A percentile compares a stretch with the other conserved stretches of the same genome.
These are phyloP conservation scores for Solanum hybrid DNA, from an alignment of 305 asterid species.

Conservation along the genomic window DNA sequence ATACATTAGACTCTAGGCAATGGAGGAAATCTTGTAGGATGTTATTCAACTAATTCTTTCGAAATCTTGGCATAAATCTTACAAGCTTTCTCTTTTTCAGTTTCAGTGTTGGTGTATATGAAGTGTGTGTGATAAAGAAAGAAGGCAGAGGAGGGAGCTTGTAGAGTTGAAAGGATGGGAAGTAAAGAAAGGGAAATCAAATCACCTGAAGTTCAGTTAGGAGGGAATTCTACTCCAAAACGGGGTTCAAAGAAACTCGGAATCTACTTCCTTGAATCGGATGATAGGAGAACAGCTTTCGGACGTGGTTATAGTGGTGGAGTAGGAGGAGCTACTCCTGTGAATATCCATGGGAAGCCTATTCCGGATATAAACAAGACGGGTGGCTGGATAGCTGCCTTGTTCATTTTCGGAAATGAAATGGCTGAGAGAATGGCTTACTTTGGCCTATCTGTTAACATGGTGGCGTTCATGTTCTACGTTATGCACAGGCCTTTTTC, in stretches of 20 bases:
- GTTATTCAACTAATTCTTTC: background rate
- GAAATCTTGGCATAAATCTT: background rate
- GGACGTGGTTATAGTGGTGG: conserved; percentile 58
- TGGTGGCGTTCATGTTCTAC: conserved; percentile 96
- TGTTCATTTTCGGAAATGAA: conserved; percentile 96
- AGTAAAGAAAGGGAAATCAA: conserved; percentile 38
- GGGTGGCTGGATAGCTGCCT: conserved; percentile 96
- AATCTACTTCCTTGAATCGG: conserved; percentile 70
- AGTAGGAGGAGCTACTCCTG: conserved; percentile 77
- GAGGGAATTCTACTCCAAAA: conserved; percentile 6
- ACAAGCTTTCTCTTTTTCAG: background rate
- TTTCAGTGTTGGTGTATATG: background rate
- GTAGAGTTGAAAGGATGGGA: background rate
- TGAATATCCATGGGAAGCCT: conserved; percentile 83
- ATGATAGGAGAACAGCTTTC: conserved; percentile 70
- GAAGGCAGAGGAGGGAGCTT: background rate
- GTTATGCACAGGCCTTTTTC: conserved; percentile 92
- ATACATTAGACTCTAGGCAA: background rate
- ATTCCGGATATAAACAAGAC: conserved; percentile 60
- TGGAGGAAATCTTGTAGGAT: background rate
- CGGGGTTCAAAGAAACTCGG: conserved; percentile 55
- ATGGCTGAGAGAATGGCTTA: conserved; percentile 99
- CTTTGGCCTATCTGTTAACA: conserved; percentile 90
- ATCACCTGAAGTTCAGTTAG: conserved; percentile 41
- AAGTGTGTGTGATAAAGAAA: background rate